Conservation (phyloP, 164 flowering plant genomes). For the Chimonanthus salicifolius region DNA sequence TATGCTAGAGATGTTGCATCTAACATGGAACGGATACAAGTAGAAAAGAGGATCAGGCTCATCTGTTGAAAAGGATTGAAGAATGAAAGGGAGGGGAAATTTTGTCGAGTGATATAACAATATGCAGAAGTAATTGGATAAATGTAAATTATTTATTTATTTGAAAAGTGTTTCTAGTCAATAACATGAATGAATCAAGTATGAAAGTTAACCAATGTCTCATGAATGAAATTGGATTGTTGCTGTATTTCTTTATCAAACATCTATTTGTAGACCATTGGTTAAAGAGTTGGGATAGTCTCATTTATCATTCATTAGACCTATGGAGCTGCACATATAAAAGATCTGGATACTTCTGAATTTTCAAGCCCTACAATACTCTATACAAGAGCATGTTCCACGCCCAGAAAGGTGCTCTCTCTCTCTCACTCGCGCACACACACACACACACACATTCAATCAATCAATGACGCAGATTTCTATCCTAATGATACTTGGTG, state of each 20-base stretch:
- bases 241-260: background rate
- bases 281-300: background rate
- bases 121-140: too few relatives aligned
- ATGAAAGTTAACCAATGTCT: too few relatives aligned
- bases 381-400: too few relatives aligned
- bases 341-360: background rate
- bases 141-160: too few relatives aligned
- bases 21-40: constrained; percentile 18
- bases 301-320: background rate
- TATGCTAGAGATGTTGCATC: constrained; percentile 59
- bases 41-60: background rate
- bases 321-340: background rate
- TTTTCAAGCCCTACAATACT: background rate
- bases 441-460: too few relatives aligned
- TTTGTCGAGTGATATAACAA: too few relatives aligned
- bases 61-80: background rate
- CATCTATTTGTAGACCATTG: background rate
- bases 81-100: background rate
- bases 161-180: too few relatives aligned
- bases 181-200: too few relatives aligned
- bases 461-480: background rate
- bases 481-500: background rate
- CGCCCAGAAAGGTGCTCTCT: too few relatives aligned
- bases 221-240: background rate
- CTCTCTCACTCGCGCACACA: too few relatives aligned